A percentile compares a stretch with the other conserved stretches of the same genome.
Conservation (phyloP, 1,284 basidiomycete genomes). For the Bjerkandera adusta region DNA sequence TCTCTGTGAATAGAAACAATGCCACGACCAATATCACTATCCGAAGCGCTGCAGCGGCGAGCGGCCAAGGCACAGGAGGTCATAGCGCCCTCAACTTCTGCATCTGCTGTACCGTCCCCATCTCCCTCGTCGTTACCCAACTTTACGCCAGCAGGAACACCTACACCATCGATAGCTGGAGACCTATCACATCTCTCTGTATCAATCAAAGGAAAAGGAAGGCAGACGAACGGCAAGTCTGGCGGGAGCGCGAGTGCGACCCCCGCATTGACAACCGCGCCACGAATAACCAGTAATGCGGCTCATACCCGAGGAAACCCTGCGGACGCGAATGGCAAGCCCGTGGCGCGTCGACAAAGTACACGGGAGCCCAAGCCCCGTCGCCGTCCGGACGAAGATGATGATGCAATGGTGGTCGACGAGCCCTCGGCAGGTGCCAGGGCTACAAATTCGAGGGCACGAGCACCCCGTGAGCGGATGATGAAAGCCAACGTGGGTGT, state of each 20-base stretch:
- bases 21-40: constrained; percentile 56
- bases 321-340: neutral
- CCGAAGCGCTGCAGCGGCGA: constrained; percentile 54
- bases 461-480: constrained; percentile 2
- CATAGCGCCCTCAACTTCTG: constrained; percentile 50
- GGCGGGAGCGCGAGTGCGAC: constrained; percentile 14
- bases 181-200: neutral
- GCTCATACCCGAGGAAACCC: too few species aligned
- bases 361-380: constrained; percentile 13
- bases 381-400: constrained; percentile 9
- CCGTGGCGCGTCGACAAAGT: constrained; percentile 3
- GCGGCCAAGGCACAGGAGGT: constrained; percentile 56
- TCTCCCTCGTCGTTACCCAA: constrained; percentile 12
- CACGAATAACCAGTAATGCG: too few species aligned
- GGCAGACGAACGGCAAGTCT: constrained; percentile 21
- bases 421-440: neutral
- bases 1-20: constrained; percentile 54
- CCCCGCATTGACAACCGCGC: too few species aligned
- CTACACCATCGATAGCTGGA: neutral
- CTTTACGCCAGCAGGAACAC: constrained; percentile 3
- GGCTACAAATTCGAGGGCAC: neutral
- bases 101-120: constrained; percentile 25
- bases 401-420: constrained; percentile 4
- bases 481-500: neutral
- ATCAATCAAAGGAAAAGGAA: constrained; percentile 15